Evolutionary conservation across 371 early-diverging fungal genomes (phyloP).

Genomic region (Phascolomyces articulosus): DNA sequence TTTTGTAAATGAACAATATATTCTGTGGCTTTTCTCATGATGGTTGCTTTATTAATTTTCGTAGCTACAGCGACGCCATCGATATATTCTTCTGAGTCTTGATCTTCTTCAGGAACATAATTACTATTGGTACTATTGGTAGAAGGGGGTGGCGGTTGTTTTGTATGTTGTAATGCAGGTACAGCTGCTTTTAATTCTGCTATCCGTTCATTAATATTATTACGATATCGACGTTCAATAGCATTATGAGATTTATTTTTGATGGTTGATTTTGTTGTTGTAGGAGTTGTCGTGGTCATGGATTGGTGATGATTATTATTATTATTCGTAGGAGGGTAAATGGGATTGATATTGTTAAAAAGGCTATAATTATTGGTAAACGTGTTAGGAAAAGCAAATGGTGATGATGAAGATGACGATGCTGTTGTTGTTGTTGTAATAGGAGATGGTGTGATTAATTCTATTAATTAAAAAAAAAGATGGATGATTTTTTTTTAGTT

Average conservation of each 20-base stretch:
- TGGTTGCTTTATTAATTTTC: constrained; percentile 90
- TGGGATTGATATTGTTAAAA: not conserved
- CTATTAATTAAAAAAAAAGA: not conserved
- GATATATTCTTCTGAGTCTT: constrained; percentile 65
- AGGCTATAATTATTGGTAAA: not conserved
- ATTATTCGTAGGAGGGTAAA: not conserved
- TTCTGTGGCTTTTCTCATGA: constrained; percentile 85
- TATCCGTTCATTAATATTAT: constrained; percentile 94
- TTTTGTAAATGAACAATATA: constrained; percentile 75
- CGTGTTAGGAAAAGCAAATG: not conserved
- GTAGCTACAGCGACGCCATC: constrained; percentile 74
- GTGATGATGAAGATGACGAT: too few relatives aligned
- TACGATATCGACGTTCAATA: constrained; percentile 91
- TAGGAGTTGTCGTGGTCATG: too few relatives aligned
- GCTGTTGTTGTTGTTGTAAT: too few relatives aligned
- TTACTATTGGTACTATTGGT: constrained; percentile 24
- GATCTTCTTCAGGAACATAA: constrained; percentile 48
- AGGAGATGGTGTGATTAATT: constrained; percentile 1
- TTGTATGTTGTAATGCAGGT: constrained; percentile 73
- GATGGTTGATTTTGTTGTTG: not conserved
- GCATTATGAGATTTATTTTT: constrained; percentile 58
- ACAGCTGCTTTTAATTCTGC: constrained; percentile 83
- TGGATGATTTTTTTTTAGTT: not conserved
- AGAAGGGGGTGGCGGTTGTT: constrained; percentile 58
- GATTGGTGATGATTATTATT: not conserved